Percentiles rank a stretch among this genome's conserved stretches.
Evolutionary conservation across 495 filamentous ascomycete species (phyloP).

Genomic region (Aspergillus sparsus): DNA sequence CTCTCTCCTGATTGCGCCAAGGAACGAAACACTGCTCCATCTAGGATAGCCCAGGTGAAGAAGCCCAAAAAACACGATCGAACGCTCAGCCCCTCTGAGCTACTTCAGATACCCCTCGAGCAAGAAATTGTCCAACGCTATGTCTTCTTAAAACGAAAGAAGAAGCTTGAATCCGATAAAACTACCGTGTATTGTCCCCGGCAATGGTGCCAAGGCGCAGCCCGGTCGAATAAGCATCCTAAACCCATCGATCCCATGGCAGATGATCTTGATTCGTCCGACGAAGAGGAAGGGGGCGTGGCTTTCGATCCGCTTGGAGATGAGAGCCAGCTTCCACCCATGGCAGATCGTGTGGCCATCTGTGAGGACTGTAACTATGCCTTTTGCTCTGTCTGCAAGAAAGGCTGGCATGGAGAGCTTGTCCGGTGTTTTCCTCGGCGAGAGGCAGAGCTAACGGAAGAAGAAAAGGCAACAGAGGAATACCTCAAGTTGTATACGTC

Average conservation of each 20-base stretch:
- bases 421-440: constrained; percentile 60
- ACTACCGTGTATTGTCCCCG: constrained; percentile 93
- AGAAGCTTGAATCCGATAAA: constrained; percentile 84
- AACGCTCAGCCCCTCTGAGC: constrained; percentile 80
- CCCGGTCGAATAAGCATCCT: constrained; percentile 74
- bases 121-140: constrained; percentile 79
- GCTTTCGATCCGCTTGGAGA: constrained; percentile 39
- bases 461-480: constrained; percentile 81
- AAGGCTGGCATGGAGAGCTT: constrained; percentile 89
- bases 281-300: constrained; percentile 37
- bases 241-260: constrained; percentile 59
- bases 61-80: constrained; percentile 54
- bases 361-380: constrained; percentile 91
- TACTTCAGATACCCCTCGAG: constrained; percentile 79
- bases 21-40: constrained; percentile 38
- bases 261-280: constrained; percentile 50
- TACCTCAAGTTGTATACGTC: constrained; percentile 80
- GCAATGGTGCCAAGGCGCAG: constrained; percentile 91
- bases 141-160: constrained; percentile 86
- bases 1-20: constrained; percentile 74
- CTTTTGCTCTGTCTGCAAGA: constrained; percentile 75
- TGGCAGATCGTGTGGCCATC: constrained; percentile 68
- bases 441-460: constrained; percentile 67
- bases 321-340: constrained; percentile 42
- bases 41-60: constrained; percentile 25